Evolutionary conservation across 2,329 filamentous ascomycete species (phyloP), one percentile per base, ranked within the genome.

Genomic region (Mycocentrospora acerina): DNA sequence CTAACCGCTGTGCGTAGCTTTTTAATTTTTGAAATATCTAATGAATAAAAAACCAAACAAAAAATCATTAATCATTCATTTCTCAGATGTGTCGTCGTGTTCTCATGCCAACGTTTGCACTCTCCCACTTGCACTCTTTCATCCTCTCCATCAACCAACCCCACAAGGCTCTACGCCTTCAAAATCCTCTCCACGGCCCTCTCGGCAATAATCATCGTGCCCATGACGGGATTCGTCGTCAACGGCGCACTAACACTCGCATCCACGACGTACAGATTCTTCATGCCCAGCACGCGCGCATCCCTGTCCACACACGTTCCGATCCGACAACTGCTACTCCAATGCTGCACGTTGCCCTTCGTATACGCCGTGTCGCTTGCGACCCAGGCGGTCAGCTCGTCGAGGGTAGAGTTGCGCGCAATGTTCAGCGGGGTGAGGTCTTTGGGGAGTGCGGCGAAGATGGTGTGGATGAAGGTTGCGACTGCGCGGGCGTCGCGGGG

Each of bases 181-280:
- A 71, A 55, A 48, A 79, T 76, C 48, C 71, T 63, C 59, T 79
- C 76, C 3, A 71, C 67, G 1, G 71, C 77, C 46, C 68, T 70
- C 63, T 79, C 77, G 0, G 69, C 77, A 4, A 72, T 75, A 14
- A 76, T 70, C 74, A 79, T 79, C 17, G 77, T 68, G 0, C 74
- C 76, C 55, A 79, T 75, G 46, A 76, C 74, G 1, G 77, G 77
- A 49, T 79, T 79, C 2, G 76, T 74, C 1, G 74, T 78, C 49
- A 80, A 54, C 1, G 76, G 76, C 19, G 69, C 56, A 7, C 77
- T 45, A 26, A 79, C 75, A 24, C 71, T 74, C 0, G 70, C 71
- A 53, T 79, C 76, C 3, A 79, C 67, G 1, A 79, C 75, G 40
- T 75, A 71, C 16, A 79, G 55, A 50, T 79, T 79, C 1, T 65